Evolutionary conservation across 2,329 filamentous ascomycete genomes (phyloP).

Genomic region (Pyricularia grisea): DNA sequence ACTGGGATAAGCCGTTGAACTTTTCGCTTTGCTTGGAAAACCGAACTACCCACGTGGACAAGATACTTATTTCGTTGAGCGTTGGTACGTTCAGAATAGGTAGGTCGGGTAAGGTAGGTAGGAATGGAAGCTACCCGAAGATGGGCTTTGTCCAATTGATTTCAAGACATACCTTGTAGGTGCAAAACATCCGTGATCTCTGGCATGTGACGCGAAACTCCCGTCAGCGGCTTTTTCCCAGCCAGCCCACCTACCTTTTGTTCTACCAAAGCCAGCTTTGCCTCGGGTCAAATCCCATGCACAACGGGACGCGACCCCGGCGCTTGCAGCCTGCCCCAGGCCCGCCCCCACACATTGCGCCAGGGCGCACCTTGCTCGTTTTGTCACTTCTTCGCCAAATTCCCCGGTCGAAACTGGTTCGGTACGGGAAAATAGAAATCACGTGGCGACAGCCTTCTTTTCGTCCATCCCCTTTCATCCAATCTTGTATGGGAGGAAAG

Average conservation of each 20-base stretch:
- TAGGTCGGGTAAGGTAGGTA: background rate
- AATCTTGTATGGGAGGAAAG: too few relatives aligned
- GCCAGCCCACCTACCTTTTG: background rate
- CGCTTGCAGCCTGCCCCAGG: background rate
- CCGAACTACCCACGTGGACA: background rate
- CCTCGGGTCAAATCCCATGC: background rate
- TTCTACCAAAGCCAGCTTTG: background rate
- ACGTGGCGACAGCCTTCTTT: background rate
- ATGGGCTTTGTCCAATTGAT: background rate
- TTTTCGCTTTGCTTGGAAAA: background rate
- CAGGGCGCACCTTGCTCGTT: background rate
- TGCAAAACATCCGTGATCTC: background rate
- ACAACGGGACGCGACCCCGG: background rate
- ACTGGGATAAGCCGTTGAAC: background rate
- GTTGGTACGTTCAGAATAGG: too few relatives aligned
- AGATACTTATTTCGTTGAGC: too few relatives aligned
- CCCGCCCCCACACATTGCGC: background rate
- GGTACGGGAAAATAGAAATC: background rate
- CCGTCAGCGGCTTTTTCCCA: background rate
- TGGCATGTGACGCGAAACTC: slow-evolving; percentile 1
- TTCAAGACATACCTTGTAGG: background rate
- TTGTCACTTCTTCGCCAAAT: background rate
- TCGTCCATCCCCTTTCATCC: background rate
- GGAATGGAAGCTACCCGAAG: background rate
- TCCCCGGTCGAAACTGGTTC: too few relatives aligned